Conservation (phyloP, 129 eudicot species). For the Ambrosia artemisiifolia region DNA sequence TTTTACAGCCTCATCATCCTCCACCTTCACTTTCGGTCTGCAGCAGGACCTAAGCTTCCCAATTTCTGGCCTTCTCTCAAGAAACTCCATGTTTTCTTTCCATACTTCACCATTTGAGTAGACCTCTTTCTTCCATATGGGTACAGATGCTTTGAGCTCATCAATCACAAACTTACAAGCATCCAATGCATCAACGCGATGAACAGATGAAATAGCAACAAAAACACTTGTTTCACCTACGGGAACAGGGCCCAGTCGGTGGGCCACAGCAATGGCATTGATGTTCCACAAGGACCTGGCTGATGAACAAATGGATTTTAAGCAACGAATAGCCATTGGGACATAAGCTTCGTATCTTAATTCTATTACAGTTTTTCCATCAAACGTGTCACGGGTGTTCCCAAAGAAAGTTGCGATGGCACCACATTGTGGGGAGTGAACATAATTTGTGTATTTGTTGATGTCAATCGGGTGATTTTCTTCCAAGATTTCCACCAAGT, state of each 20-base stretch:
- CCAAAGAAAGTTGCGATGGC: conserved; percentile 91
- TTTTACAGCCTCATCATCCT: conserved; percentile 27
- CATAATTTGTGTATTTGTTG: conserved; percentile 66
- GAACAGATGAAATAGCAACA: conserved; percentile 71
- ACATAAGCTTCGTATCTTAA: conserved; percentile 88
- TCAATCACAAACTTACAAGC: conserved; percentile 87
- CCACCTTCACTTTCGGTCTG: conserved; percentile 37
- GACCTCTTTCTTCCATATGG: conserved; percentile 97
- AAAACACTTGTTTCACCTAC: conserved; percentile 89
- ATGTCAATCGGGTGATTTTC: conserved; percentile 67
- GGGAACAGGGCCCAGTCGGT: conserved; percentile 65
- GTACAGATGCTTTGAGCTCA: conserved; percentile 89
- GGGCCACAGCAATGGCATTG: conserved; percentile 69
- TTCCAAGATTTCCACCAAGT: conserved; percentile 68
- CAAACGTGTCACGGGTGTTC: conserved; percentile 82
- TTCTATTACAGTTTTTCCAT: conserved; percentile 72
- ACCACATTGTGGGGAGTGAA: conserved; percentile 71
- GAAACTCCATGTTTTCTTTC: conserved; percentile 83
- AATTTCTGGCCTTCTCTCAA: conserved; percentile 54
- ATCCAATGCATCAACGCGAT: conserved; percentile 74
- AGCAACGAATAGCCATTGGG: conserved; percentile 84
- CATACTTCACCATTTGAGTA: conserved; percentile 89
- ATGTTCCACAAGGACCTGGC: conserved; percentile 76
- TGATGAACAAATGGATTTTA: conserved; percentile 66
- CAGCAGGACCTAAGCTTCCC: conserved; percentile 34